Evolutionary conservation across 73 alveolate species (phyloP).

Genomic region (Paramecium primaurelia): DNA sequence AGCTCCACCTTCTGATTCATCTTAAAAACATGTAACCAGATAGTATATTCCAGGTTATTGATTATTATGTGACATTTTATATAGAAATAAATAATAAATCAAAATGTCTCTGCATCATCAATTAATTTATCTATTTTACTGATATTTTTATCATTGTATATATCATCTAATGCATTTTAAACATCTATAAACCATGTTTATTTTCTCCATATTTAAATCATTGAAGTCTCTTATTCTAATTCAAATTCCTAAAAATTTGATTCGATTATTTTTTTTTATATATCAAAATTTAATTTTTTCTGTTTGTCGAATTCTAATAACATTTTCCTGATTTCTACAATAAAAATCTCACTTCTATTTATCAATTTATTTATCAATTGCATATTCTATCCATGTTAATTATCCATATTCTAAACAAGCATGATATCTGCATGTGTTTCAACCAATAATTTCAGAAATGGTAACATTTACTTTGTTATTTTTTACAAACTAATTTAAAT

Average conservation of each 20-base stretch:
- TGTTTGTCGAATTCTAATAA: background rate
- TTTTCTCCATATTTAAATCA: background rate
- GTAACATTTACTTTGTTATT: background rate
- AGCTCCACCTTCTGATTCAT: background rate
- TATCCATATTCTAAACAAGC: background rate
- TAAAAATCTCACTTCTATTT: background rate
- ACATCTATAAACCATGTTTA: background rate
- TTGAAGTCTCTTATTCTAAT: background rate
- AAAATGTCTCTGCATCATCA: background rate
- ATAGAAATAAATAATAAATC: background rate
- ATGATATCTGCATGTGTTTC: background rate
- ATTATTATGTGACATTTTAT: slow-evolving; percentile 8
- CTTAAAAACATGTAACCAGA: background rate
- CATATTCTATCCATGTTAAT: background rate
- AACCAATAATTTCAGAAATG: background rate
- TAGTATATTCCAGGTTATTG: slow-evolving; percentile 9
- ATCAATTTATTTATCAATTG: background rate
- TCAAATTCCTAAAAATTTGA: background rate
- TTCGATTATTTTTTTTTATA: background rate
- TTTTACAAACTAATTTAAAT: background rate
- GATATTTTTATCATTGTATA: background rate
- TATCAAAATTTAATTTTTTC: background rate
- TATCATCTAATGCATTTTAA: background rate
- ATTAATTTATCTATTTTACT: background rate
- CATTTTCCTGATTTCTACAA: background rate